Conservation (phyloP, 768 basidiomycete species). For the Stropharia rugosoannulata region DNA sequence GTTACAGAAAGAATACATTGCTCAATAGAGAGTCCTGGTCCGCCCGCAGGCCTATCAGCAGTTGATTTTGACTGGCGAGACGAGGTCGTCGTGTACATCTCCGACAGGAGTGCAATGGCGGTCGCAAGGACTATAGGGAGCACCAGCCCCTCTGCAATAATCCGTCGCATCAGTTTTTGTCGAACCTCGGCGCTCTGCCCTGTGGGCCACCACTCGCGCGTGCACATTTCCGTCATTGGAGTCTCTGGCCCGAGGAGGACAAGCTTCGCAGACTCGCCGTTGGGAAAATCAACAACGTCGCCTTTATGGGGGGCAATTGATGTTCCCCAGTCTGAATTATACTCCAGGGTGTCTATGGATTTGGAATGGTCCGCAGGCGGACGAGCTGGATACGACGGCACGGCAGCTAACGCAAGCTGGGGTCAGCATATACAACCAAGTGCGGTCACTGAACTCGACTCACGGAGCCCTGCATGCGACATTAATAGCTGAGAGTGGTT, state of each 20-base stretch:
- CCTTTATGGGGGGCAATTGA: slow-evolving; percentile 44
- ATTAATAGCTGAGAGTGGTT: no score
- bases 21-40: no score
- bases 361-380: no score
- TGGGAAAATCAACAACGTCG: neutral
- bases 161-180: slow-evolving; percentile 26
- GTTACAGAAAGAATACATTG: no score
- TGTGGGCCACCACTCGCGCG: slow-evolving; percentile 35
- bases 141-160: slow-evolving; percentile 31
- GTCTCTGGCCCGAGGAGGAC: neutral
- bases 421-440: no score
- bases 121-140: slow-evolving; percentile 31
- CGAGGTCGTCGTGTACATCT: slow-evolving; percentile 36
- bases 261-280: neutral
- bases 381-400: no score
- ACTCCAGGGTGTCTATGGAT: slow-evolving; percentile 68
- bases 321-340: slow-evolving; percentile 71
- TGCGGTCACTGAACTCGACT: no score
- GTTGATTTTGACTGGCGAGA: no score
- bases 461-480: no score
- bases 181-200: slow-evolving; percentile 21
- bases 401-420: no score
- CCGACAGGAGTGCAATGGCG: slow-evolving; percentile 32
- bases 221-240: neutral
- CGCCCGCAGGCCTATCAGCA: no score